Evolutionary conservation across 805 yeast species (phyloP).

Genomic region (Starmerella sp.): DNA sequence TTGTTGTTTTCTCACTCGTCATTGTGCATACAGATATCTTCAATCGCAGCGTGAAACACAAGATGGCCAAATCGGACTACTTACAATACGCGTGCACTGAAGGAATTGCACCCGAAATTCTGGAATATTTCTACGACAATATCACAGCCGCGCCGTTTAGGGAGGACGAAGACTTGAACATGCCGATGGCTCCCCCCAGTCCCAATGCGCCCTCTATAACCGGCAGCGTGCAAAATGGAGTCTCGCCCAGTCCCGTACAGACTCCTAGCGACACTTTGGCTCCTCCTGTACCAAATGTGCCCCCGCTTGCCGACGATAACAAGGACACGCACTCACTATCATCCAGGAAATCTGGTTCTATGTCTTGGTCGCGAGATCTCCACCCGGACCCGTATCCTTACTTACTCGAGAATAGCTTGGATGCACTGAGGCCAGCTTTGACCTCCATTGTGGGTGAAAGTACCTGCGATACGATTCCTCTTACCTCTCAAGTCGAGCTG

Average conservation of each 20-base stretch:
- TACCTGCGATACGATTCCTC: neutral
- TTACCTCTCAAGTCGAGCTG: slow-evolving; percentile 3
- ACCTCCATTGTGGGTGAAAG: slow-evolving; percentile 1
- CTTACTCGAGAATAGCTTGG: slow-evolving; percentile 29
- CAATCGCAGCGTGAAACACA: slow-evolving; percentile 53
- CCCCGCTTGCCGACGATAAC: neutral
- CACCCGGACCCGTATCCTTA: slow-evolving; percentile 30
- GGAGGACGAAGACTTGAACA: slow-evolving; percentile 31
- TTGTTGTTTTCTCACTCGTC: slow-evolving; percentile 51
- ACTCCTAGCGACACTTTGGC: neutral
- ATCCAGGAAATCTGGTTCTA: slow-evolving; percentile 14
- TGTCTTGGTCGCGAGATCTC: slow-evolving; percentile 15
- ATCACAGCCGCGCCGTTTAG: slow-evolving; percentile 49
- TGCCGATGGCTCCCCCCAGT: slow-evolving; percentile 1
- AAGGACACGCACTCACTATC: slow-evolving; percentile 9
- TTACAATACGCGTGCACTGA: slow-evolving; percentile 35
- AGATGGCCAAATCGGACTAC: slow-evolving; percentile 57
- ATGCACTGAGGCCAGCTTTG: slow-evolving; percentile 27
- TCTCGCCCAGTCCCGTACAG: neutral
- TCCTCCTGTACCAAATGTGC: neutral
- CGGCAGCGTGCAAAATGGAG: neutral
- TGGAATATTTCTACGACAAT: slow-evolving; percentile 54
- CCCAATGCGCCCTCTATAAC: neutral
- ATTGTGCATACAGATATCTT: slow-evolving; percentile 67
- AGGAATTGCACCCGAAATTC: slow-evolving; percentile 29